Conservation (phyloP, 2,329 filamentous ascomycete genomes). For the Talaromyces funiculosus region DNA sequence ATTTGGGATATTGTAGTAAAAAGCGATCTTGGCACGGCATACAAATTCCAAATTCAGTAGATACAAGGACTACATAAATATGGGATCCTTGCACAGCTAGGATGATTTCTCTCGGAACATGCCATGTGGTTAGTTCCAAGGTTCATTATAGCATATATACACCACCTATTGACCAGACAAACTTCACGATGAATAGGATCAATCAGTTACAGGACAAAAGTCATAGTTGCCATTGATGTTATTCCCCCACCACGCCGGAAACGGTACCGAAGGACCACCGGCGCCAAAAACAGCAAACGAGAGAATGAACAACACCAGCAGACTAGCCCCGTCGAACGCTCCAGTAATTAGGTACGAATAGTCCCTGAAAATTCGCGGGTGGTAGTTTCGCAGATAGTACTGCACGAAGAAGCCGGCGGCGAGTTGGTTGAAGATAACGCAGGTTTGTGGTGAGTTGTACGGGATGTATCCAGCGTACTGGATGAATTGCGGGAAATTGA, state of each 20-base stretch:
- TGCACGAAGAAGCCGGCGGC: constrained; percentile 45
- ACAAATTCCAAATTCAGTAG: no score
- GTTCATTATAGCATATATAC: no score
- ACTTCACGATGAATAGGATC: neutral
- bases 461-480: constrained; percentile 52
- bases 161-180: no score
- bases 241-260: constrained; percentile 54
- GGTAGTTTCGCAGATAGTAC: constrained; percentile 50
- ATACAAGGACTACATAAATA: no score
- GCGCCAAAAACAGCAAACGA: constrained; percentile 54
- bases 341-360: constrained; percentile 51
- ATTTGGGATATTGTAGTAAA: no score
- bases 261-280: constrained; percentile 40
- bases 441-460: constrained; percentile 52
- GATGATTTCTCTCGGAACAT: no score
- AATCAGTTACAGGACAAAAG: constrained; percentile 36
- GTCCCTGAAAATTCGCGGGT: constrained; percentile 49
- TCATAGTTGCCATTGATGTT: constrained; percentile 47
- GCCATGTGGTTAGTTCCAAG: no score
- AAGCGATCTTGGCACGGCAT: no score
- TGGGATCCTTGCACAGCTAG: no score
- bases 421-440: constrained; percentile 46
- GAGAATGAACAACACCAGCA: constrained; percentile 48
- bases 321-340: constrained; percentile 49
- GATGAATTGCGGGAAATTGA: constrained; percentile 52